phyloP scores from a whole-genome alignment of 495 filamentous ascomycete genomes.

The Penicillium mononematosum region DNA sequence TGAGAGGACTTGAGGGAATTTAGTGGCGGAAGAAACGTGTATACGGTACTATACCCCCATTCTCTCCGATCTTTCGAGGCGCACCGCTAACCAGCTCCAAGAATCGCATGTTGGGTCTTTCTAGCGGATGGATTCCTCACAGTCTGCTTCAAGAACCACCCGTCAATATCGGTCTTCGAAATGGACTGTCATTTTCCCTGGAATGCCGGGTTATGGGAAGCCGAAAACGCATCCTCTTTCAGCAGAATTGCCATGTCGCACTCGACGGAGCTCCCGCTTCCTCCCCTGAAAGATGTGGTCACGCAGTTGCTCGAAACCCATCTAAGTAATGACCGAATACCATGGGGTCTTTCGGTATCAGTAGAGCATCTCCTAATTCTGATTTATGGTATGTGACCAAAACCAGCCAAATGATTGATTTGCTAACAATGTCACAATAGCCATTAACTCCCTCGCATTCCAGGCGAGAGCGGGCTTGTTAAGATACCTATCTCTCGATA shows the following conservation, averaged over 20 bases:
- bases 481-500: constrained; percentile 28
- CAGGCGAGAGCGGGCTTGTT: constrained; percentile 32
- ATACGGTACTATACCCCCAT: constrained; percentile 19
- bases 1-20: constrained; percentile 26
- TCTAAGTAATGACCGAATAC: constrained; percentile 12
- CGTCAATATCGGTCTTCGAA: constrained; percentile 37
- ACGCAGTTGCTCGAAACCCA: constrained; percentile 28
- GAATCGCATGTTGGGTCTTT: constrained; percentile 39
- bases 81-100: constrained; percentile 9
- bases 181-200: constrained; percentile 41
- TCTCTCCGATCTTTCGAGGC: background rate
- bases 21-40: constrained; percentile 38
- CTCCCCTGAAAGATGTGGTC: constrained; percentile 29
- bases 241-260: constrained; percentile 20
- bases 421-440: constrained; percentile 17
- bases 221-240: constrained; percentile 33
- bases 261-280: constrained; percentile 19
- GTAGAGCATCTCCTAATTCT: constrained; percentile 38
- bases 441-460: constrained; percentile 36
- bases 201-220: constrained; percentile 39
- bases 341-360: constrained; percentile 31
- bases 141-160: constrained; percentile 41
- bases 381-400: constrained; percentile 34
- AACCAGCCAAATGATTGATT: background rate
- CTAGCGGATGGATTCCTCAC: constrained; percentile 42